A percentile compares a stretch with the other conserved stretches of the same genome.
Evolutionary conservation across 257 asterid genomes (phyloP).

Genomic region (Jasminum sambac): DNA sequence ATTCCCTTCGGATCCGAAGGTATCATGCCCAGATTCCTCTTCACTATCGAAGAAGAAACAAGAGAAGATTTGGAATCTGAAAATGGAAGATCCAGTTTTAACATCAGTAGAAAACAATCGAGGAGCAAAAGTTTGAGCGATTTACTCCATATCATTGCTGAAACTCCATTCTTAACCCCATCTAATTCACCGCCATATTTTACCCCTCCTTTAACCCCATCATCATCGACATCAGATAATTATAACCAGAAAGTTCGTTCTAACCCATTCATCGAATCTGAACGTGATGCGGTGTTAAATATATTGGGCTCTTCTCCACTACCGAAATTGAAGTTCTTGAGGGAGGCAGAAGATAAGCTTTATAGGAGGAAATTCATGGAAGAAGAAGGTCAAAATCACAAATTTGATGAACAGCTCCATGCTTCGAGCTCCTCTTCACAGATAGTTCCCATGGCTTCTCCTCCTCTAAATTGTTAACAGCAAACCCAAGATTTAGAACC

Average conservation of each 20-base stretch:
- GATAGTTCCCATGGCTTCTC: slow-evolving; percentile 19
- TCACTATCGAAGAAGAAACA: slow-evolving; percentile 73
- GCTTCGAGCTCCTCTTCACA: slow-evolving; percentile 21
- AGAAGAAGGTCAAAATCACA: slow-evolving; percentile 14
- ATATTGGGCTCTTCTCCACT: slow-evolving; percentile 62
- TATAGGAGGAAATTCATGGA: slow-evolving; percentile 23
- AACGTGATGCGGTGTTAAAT: slow-evolving; percentile 45
- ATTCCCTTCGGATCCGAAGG: slow-evolving; percentile 37
- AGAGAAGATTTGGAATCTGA: slow-evolving; percentile 76
- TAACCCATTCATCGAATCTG: slow-evolving; percentile 38
- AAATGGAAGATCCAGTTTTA: slow-evolving; percentile 44
- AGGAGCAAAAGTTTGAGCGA: slow-evolving; percentile 48
- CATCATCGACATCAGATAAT: neutral
- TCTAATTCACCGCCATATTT: slow-evolving; percentile 55
- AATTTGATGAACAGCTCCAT: slow-evolving; percentile 6
- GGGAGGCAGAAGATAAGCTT: slow-evolving; percentile 75
- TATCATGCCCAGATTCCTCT: slow-evolving; percentile 51
- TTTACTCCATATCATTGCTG: slow-evolving; percentile 37
- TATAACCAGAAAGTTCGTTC: neutral
- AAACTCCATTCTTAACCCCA: slow-evolving; percentile 73
- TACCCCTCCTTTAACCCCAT: slow-evolving; percentile 71
- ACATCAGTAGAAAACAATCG: slow-evolving; percentile 36
- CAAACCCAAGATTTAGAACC: neutral
- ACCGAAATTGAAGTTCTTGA: slow-evolving; percentile 66
- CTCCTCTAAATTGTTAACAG: neutral